These are phyloP conservation scores for Pistacia vera DNA, from an alignment of 345 rosid species.

Conservation along the genomic window DNA sequence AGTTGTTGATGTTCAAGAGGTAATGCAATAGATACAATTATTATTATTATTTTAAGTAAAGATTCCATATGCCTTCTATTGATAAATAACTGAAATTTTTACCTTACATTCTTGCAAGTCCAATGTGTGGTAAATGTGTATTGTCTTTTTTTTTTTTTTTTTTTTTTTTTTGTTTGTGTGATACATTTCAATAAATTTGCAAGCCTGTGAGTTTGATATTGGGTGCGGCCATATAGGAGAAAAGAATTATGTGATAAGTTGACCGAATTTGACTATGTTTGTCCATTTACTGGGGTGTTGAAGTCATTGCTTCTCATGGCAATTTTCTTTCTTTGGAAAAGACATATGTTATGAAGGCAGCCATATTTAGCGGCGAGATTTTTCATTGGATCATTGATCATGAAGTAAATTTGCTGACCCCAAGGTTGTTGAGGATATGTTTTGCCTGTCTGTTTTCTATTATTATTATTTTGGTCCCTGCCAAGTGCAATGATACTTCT, in stretches of 20 bases:
- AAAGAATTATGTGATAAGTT: no score
- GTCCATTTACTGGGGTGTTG: background rate
- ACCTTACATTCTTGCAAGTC: background rate
- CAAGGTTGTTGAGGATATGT: no score
- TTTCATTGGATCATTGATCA: no score
- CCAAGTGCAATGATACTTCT: no score
- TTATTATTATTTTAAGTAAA: background rate
- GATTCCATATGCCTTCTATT: background rate
- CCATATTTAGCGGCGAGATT: background rate
- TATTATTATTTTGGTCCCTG: no score
- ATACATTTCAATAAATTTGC: background rate
- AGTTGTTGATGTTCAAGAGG: constrained; percentile 43
- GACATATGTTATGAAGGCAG: background rate
- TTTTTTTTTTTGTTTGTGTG: no score
- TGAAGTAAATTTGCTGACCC: no score
- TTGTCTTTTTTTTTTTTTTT: no score
- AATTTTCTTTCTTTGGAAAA: background rate
- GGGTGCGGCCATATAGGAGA: background rate
- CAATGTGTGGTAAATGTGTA: background rate
- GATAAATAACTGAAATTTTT: constrained; percentile 1
- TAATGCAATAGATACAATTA: constrained; percentile 56
- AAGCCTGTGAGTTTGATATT: background rate
- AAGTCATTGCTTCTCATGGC: background rate
- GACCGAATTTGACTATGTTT: background rate
- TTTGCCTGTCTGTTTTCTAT: no score